Base-by-base conservation (phyloP, 306 rosid genomes). In the Inga laurina region DNA sequence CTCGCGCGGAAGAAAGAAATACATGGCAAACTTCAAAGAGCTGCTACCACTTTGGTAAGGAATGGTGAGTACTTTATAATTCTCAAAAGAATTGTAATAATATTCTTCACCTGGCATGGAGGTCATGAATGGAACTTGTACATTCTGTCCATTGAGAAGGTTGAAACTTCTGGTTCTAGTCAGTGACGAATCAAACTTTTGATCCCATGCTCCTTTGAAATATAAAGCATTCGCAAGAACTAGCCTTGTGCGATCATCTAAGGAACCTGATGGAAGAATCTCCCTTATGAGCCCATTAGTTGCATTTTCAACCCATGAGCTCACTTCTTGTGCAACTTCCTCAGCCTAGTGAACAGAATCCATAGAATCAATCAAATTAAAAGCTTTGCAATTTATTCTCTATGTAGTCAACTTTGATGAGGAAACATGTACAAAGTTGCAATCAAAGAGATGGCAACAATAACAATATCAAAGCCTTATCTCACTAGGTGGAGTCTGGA, bases 101-200 rank as follows among this genome's bases (percentile, higher is more conserved):
- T 48, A 12, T 14, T 19, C 0, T 5, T 39, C 49, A 9, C 16
- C 0, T 13, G 2, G 10, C 70, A 1, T 3, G 27, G 72, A 43
- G 34, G 77, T 61, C 89, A 86, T 80, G 75, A 80, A 86, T 8
- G 87, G 89, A 11, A 15, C 79, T 48, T 81, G 3, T 3, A 82
- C 41, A 1, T 24, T 30, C 14, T 18, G n/a, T 41, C 83, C 83
- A 57, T 73, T 49, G 8, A 81, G 87, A 59, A 78, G 84, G 52
- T 74, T 61, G 34, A 87, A 84, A 24, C 43, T 46, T 21, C n/a
- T 19, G 0, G 66, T 19, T 68, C 1, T 1, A 8, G 85, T 84
- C 11, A 0, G 4, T 1, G 37, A 34, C 6, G 56, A 32, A 54
- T 54, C 4, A 51, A 87, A 84, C 35, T 45, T 46, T 1, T 30